Conservation (phyloP, 1,284 basidiomycete genomes). For the Microbotryum lychnidis-dioicae region DNA sequence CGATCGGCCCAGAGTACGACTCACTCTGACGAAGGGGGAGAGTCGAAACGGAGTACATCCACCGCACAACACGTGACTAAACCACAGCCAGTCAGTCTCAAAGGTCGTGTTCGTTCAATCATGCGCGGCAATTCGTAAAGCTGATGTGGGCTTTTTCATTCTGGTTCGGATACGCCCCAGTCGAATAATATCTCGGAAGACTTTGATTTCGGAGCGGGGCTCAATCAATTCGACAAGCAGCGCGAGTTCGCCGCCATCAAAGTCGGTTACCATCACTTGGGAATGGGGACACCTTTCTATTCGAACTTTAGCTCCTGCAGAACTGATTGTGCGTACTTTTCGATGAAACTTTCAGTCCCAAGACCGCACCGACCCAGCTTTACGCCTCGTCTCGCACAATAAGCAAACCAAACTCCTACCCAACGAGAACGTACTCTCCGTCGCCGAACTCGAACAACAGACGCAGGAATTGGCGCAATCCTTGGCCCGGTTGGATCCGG, state of each 20-base stretch:
- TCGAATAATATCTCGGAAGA: conserved; percentile 15
- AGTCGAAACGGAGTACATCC: no score
- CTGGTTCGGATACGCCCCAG: no score
- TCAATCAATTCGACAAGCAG: conserved; percentile 31
- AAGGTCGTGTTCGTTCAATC: no score
- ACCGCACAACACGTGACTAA: no score
- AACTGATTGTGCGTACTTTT: no score
- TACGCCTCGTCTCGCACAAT: conserved; percentile 34
- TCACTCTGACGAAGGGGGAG: no score
- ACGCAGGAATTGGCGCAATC: conserved; percentile 2
- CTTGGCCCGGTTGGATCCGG: not conserved
- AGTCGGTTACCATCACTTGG: not conserved
- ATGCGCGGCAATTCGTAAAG: no score
- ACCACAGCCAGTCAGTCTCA: no score
- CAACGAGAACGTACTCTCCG: conserved; percentile 19
- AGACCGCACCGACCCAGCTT: conserved; percentile 30
- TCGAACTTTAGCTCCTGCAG: not conserved
- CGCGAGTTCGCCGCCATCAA: conserved; percentile 29
- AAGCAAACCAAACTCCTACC: conserved; percentile 26
- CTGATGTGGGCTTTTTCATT: no score
- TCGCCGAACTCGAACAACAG: conserved; percentile 19
- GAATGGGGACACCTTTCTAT: not conserved
- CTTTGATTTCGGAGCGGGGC: conserved; percentile 29
- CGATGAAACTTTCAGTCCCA: conserved; percentile 9
- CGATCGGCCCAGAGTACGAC: no score